phyloP scores from a whole-genome alignment of 2,329 filamentous ascomycete genomes.

The Emydomyces testavorans region DNA sequence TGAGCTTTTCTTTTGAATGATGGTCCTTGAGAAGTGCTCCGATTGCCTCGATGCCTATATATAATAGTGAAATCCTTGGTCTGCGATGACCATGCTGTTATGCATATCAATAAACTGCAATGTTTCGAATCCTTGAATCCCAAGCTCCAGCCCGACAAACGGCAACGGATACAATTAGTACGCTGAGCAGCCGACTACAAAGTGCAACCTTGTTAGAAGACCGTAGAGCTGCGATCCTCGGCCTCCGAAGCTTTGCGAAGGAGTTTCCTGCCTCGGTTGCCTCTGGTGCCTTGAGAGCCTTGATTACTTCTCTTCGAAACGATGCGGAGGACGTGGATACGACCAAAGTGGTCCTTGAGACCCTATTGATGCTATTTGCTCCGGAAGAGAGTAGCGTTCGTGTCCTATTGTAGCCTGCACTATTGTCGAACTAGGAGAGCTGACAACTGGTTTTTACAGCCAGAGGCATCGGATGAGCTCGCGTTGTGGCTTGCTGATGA shows the following conservation, averaged over 20 bases:
- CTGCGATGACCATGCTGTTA: constrained; percentile 34
- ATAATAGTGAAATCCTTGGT: constrained; percentile 12
- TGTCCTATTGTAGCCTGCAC: constrained; percentile 15
- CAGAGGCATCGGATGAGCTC: constrained; percentile 93
- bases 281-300: constrained; percentile 74
- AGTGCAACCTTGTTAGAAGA: constrained; percentile 91
- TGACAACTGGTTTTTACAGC: constrained; percentile 41
- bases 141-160: constrained; percentile 90
- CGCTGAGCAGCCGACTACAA: constrained; percentile 72
- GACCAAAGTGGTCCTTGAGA: constrained; percentile 88
- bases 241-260: constrained; percentile 89
- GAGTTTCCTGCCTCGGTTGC: constrained; percentile 92
- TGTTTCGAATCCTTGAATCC: constrained; percentile 50
- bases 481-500: constrained; percentile 93
- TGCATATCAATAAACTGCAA: constrained; percentile 26
- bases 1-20: neutral
- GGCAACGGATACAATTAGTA: constrained; percentile 84
- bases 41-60: constrained; percentile 9
- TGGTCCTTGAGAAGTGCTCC: neutral
- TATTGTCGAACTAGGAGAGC: neutral
- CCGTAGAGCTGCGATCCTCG: constrained; percentile 81
- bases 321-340: constrained; percentile 95
- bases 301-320: constrained; percentile 74
- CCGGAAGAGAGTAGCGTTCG: constrained; percentile 51
- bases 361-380: constrained; percentile 81